Percentiles rank a stretch among this genome's conserved stretches.
phyloP scores from a whole-genome alignment of 179 eudicot species.

The Vitellaria paradoxa region DNA sequence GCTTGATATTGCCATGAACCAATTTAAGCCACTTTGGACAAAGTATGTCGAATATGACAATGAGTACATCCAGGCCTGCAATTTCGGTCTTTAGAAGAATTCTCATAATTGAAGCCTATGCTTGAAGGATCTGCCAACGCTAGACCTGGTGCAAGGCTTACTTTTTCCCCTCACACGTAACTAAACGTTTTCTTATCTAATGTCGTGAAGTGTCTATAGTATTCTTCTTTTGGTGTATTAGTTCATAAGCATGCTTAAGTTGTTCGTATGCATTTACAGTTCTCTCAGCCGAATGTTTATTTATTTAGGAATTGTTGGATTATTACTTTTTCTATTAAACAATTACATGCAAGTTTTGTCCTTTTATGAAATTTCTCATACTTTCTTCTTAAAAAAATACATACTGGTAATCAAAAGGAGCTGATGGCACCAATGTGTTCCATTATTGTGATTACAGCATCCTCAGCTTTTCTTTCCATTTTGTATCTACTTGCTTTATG shows the following conservation, averaged over 20 bases:
- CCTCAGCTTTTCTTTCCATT: too few relatives aligned
- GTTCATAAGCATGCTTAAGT: not conserved
- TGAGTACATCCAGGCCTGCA: constrained; percentile 70
- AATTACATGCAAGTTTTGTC: not conserved
- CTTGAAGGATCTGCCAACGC: constrained; percentile 25
- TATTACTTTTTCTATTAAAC: not conserved
- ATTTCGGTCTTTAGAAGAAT: constrained; percentile 43
- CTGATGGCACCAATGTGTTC: not conserved
- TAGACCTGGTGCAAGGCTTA: constrained; percentile 25
- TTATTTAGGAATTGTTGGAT: not conserved
- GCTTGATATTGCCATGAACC: constrained; percentile 84
- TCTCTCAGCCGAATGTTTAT: not conserved
- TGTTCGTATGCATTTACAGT: not conserved
- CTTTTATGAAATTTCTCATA: too few relatives aligned
- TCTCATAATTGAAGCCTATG: constrained; percentile 13
- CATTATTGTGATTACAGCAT: constrained; percentile 4
- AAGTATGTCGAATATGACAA: constrained; percentile 65
- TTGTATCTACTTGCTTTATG: too few relatives aligned
- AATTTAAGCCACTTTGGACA: constrained; percentile 75
- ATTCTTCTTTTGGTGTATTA: not conserved
- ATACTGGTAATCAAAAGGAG: too few relatives aligned
- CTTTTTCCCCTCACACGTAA: constrained; percentile 23
- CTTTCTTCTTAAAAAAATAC: too few relatives aligned
- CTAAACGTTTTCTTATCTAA: constrained; percentile 12
- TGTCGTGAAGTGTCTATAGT: constrained; percentile 12